Evolutionary conservation across 441 rosid genomes (phyloP), one percentile per base, ranked within the genome.

Genomic region (Mallotus repandus): DNA sequence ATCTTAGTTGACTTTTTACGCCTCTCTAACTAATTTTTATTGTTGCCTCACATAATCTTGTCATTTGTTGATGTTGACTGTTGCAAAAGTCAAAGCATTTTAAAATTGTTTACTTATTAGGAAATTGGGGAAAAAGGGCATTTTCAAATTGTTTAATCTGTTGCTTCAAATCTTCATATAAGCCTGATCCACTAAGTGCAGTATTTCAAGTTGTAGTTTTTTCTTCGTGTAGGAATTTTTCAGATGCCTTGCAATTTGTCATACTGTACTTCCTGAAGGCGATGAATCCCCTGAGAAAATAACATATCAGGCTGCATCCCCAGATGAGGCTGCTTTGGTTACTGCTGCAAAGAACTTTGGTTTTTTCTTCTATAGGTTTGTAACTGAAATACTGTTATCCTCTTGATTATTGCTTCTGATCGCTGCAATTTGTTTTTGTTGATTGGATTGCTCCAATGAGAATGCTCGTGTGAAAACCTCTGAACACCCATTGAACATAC

Each of bases 241-340:
- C 78, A 83, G 92, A 82, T 94, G 91, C 79, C 94, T 92, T 72
- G 99, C 99, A 78, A 88, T 94, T 58, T 94, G 99, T 79, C 99
- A 97, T 81, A 97, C 99, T 49, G 99, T 97, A 54, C 98, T 94
- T 80, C 95, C 99, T 68, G 98, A 94, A 88, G 99, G 99, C 76
- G 99, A 94, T 56, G 99, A 93, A 77, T 86, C 97, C 77, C 98
- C 99, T 18, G 99, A 93, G 74, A 93, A 88, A 81, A 88, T 94
- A 68, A 84, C 77, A 29, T 97, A 97, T 84, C 99, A 94, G 88
- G 99, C 99, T 80, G 99, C 99, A 81, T 97, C 99, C 63, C 99
- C 99, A 16, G 99, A 97, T 86, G 99, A 94, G 86, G 93, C 99
- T 82, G 99, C 99, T 74, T 77, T 93, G 83, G 99, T 97, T 82